Evolutionary conservation across 257 asterid species (phyloP).

Genomic region (Plantago ovata): DNA sequence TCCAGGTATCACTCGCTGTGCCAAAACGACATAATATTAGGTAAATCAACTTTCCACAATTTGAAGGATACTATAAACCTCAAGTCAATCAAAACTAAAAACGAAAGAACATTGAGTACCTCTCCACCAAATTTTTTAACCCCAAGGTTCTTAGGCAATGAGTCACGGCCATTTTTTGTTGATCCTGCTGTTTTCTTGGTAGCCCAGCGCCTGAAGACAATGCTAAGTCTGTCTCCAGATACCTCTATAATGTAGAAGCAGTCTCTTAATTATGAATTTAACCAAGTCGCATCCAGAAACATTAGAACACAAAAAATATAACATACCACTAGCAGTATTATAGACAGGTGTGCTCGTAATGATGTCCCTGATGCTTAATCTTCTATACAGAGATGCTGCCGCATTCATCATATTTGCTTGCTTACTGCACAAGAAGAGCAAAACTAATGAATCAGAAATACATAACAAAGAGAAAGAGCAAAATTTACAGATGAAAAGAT

Average conservation of each 20-base stretch:
- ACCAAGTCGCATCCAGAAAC: background rate
- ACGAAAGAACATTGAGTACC: constrained; percentile 39
- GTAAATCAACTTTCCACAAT: background rate
- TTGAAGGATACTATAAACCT: background rate
- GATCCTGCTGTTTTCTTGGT: constrained; percentile 90
- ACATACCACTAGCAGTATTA: constrained; percentile 53
- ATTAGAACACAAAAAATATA: constrained; percentile 1
- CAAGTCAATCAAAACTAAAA: background rate
- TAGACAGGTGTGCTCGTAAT: constrained; percentile 44
- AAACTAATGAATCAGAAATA: constrained; percentile 5
- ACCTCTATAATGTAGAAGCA: constrained; percentile 34
- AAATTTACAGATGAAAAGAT: no score
- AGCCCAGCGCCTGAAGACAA: constrained; percentile 88
- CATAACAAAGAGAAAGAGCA: no score
- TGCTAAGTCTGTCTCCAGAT: constrained; percentile 73
- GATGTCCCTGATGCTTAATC: constrained; percentile 60
- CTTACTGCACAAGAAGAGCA: constrained; percentile 9
- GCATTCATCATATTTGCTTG: constrained; percentile 35
- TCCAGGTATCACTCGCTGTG: constrained; percentile 83
- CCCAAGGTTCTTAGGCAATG: constrained; percentile 82
- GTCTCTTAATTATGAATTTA: background rate
- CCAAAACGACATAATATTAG: constrained; percentile 2
- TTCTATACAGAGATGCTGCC: constrained; percentile 39
- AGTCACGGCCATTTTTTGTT: constrained; percentile 90
- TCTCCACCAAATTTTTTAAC: constrained; percentile 96